A percentile compares a stretch with the other conserved stretches of the same genome.
Evolutionary conservation across 768 basidiomycete species (phyloP).

Genomic region (Termitomyces sp.): DNA sequence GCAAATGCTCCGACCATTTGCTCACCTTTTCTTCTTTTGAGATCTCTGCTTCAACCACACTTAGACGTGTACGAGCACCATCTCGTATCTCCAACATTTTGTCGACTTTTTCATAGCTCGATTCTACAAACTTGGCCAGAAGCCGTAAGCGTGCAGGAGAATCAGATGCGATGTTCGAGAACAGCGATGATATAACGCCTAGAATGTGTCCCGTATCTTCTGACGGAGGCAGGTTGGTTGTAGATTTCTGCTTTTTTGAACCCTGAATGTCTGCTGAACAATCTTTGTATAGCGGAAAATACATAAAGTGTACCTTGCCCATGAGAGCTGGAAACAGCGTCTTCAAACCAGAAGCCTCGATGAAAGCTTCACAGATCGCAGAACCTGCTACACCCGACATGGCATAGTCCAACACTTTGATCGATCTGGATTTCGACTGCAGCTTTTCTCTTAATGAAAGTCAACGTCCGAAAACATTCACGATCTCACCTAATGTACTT

Average conservation of each 20-base stretch:
- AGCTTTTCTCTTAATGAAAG: conserved; percentile 63
- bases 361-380: conserved; percentile 74
- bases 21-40: conserved; percentile 63
- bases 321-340: conserved; percentile 88
- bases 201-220: conserved; percentile 89
- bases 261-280: conserved; percentile 24
- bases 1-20: not conserved
- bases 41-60: conserved; percentile 61
- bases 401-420: conserved; percentile 90
- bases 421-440: conserved; percentile 74
- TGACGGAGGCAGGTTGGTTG: conserved; percentile 45
- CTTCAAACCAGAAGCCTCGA: conserved; percentile 86
- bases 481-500: conserved; percentile 20
- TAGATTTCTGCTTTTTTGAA: conserved; percentile 62
- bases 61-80: conserved; percentile 56
- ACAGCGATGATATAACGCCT: conserved; percentile 83
- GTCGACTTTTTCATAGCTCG: conserved; percentile 91
- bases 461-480: conserved; percentile 8
- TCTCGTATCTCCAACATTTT: conserved; percentile 88
- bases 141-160: conserved; percentile 77
- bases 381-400: conserved; percentile 75
- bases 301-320: conserved; percentile 66
- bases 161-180: conserved; percentile 84
- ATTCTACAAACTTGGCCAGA: conserved; percentile 91
- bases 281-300: conserved; percentile 1